Base-by-base conservation (phyloP, 1,139 yeast species). In the Lodderomyces theae region DNA sequence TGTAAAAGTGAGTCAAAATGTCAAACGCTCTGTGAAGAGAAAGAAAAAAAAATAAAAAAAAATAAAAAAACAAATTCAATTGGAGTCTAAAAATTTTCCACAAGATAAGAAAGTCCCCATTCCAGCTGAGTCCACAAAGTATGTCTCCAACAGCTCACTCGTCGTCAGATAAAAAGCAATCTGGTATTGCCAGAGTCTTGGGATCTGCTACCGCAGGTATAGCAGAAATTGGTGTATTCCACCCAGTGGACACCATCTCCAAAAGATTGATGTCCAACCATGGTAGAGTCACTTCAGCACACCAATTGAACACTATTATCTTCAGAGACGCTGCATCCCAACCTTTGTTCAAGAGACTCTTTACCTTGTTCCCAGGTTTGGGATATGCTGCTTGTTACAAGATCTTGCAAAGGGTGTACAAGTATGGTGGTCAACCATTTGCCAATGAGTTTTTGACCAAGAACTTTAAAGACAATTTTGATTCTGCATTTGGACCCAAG, bases 141-240 rank as follows among this genome's bases (percentile, higher is more conserved):
- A 77, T 77, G 82, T 76, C 84, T 40, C 78, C 79, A 41, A 64
- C 74, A 42, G 59, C 70, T 37, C 51, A 48, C 19, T 47, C 52
- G 22, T 48, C 66, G 36, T 58, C 69, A 32, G 96, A 89, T 61
- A 84, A 82, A 69, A 88, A 86, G 67, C 95, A 89, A 69, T 82
- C 95, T 37, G 97, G 88, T 43, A 53, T 74, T 41, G 96, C 99
- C 57, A 82, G 98, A 64, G 83, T 94, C 38, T 74, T 90, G 43
- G 99, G 99, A 35, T 90, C 97, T 23, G 98, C 97, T 19, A 78
- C 96, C 26, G 98, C 99, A 28, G 99, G 98, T 54, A 87, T 92
- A 59, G 80, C 95, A 58, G 99, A 92, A 67, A 84, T 92, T 56
- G 95, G 86, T 46, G 95, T 94, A 31, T 92, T 92, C 80, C 99